A percentile compares a stretch with the other conserved stretches of the same genome.
Evolutionary conservation across 2,329 filamentous ascomycete genomes (phyloP).

Genomic region (Xylaria arbuscula): DNA sequence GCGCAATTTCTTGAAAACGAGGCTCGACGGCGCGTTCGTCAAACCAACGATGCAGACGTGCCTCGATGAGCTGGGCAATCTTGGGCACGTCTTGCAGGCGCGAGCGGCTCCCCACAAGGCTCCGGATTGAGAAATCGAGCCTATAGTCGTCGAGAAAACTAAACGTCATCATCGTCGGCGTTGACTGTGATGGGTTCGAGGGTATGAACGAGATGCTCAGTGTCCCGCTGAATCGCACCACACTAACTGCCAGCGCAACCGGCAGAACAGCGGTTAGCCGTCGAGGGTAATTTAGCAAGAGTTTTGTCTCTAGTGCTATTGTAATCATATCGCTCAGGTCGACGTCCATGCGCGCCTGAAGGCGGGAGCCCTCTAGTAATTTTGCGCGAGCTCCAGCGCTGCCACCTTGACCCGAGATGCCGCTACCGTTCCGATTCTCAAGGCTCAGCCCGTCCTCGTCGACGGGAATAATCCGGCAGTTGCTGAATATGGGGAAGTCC

Average conservation of each 20-base stretch:
- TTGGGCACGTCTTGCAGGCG: slow-evolving; percentile 87
- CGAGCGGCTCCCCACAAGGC: slow-evolving; percentile 81
- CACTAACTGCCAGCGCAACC: slow-evolving; percentile 89
- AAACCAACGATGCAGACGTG: slow-evolving; percentile 85
- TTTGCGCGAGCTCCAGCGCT: slow-evolving; percentile 60
- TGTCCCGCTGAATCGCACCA: slow-evolving; percentile 94
- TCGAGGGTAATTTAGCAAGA: slow-evolving; percentile 94
- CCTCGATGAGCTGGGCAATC: slow-evolving; percentile 85
- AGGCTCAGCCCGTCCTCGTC: slow-evolving; percentile 78
- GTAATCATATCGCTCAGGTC: slow-evolving; percentile 97
- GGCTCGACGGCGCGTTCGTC: slow-evolving; percentile 88
- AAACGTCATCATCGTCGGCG: slow-evolving; percentile 90
- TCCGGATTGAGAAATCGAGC: slow-evolving; percentile 83
- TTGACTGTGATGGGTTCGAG: slow-evolving; percentile 72
- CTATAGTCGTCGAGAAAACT: slow-evolving; percentile 92
- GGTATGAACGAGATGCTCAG: slow-evolving; percentile 94
- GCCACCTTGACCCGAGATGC: slow-evolving; percentile 58
- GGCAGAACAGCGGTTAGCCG: slow-evolving; percentile 88
- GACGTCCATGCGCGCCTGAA: slow-evolving; percentile 97
- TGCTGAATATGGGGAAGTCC: slow-evolving; percentile 98
- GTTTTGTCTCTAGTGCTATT: slow-evolving; percentile 90
- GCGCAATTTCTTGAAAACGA: slow-evolving; percentile 85
- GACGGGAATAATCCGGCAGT: slow-evolving; percentile 93
- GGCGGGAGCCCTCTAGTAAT: slow-evolving; percentile 71
- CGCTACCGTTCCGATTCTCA: slow-evolving; percentile 47